Evolutionary conservation across 2,329 filamentous ascomycete genomes (phyloP).

Genomic region (Rhytidhysteron rufulum): DNA sequence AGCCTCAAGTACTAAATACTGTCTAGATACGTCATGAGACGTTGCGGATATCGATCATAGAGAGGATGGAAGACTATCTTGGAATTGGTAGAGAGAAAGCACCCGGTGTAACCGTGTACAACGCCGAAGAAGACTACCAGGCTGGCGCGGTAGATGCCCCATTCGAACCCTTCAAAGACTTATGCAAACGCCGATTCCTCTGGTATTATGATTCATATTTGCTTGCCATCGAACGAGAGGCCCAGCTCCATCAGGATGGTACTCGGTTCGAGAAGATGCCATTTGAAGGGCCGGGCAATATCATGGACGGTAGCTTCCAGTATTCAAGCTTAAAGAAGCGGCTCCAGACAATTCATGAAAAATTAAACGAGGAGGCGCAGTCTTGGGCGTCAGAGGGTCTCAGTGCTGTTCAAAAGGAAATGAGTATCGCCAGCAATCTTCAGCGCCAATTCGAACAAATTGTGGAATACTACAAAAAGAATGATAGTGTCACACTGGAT

Average conservation of each 20-base stretch:
- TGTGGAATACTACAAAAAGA: conserved; percentile 67
- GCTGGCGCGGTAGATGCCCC: conserved; percentile 50
- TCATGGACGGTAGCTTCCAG: conserved; percentile 82
- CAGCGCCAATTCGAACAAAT: conserved; percentile 83
- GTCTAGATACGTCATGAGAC: conserved; percentile 86
- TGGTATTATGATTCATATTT: conserved; percentile 96
- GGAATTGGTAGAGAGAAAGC: conserved; percentile 50
- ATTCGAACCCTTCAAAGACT: conserved; percentile 84
- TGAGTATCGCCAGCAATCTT: conserved; percentile 75
- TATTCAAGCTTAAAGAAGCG: conserved; percentile 71
- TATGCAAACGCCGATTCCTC: conserved; percentile 86
- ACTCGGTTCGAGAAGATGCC: conserved; percentile 74
- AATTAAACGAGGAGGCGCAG: conserved; percentile 67
- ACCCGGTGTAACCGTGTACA: conserved; percentile 42
- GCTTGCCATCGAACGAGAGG: conserved; percentile 62
- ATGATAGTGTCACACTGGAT: conserved; percentile 67
- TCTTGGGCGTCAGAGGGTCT: conserved; percentile 70
- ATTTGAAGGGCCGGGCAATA: conserved; percentile 74
- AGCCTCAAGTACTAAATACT: conserved; percentile 2
- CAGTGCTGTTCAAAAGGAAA: conserved; percentile 59
- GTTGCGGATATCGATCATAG: conserved; percentile 78
- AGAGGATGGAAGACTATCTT: conserved; percentile 77
- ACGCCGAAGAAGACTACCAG: conserved; percentile 49
- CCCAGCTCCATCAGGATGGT: conserved; percentile 59
- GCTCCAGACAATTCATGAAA: conserved; percentile 63